Evolutionary conservation across 2,329 filamentous ascomycete genomes (phyloP), one percentile per base, ranked within the genome.

Genomic region (Aspergillus unguis): DNA sequence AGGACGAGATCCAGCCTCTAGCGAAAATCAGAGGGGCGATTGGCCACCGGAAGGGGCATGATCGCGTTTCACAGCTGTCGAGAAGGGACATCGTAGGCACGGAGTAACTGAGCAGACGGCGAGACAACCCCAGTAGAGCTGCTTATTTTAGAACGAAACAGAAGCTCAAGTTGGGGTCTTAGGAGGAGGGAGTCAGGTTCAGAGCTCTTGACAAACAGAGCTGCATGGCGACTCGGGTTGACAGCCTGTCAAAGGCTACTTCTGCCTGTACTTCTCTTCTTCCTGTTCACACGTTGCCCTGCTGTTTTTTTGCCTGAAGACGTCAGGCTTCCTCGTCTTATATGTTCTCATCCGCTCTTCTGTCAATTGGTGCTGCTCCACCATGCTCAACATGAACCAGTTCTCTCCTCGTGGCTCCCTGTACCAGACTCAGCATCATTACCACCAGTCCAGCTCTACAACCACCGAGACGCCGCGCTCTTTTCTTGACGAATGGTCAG

Each of bases 11-110:
- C 51, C 62, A 64, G 59, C 60, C 56, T 58, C 60, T 58, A 53
- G 49, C 50, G 44, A 33, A 58, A 55, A 48, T 55, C 54, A 56
- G 59, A 54, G 55, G 53, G 58, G 53, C 64, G 58, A 68, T 69
- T 67, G 65, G 65, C 54, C 54, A 43, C 44, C 52, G 55, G 52
- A 61, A 17, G 17, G 60, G 60, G 60, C 57, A 64, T 62, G 55
- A 59, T 61, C 54, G 54, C 56, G 69, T 70, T 66, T 56, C 65
- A 71, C 69, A 60, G 59, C 57, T 42, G 17, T 48, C 53, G 54
- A 47, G 45, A 56, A 54, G 52, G 51, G 51, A 38, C 54, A 56
- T 45, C 62, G 17, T 17, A 17, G 17, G 17, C 55, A 58, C 52
- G 55, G 57, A 60, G 60, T 59, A 54, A 60, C 49, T 59, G 59